A percentile compares a stretch with the other conserved stretches of the same genome.
phyloP scores from a whole-genome alignment of 176 grass and related monocot genomes.

The Panicum miliaceum region DNA sequence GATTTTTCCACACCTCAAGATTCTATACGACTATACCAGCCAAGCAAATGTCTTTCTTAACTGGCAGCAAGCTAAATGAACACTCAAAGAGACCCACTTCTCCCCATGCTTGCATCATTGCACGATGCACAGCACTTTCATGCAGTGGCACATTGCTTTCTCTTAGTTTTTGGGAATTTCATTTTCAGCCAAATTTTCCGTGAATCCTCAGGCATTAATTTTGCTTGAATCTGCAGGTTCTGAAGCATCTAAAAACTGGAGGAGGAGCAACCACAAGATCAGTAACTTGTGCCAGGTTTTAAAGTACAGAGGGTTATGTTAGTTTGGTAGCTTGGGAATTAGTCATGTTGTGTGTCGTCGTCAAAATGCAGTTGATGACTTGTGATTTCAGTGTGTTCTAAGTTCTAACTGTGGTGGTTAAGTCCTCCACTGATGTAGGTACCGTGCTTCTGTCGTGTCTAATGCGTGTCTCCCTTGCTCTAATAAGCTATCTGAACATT shows the following conservation, averaged over 20 bases:
- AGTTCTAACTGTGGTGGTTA: slow-evolving; percentile 19
- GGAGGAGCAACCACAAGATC: slow-evolving; percentile 4
- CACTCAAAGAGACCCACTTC: slow-evolving; percentile 20
- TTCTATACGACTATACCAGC: slow-evolving; percentile 14
- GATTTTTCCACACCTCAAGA: slow-evolving; percentile 29
- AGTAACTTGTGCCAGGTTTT: slow-evolving; percentile 14
- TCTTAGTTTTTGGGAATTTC: slow-evolving; percentile 1
- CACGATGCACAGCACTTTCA: slow-evolving; percentile 6
- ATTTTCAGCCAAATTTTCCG: neutral
- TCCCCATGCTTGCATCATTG: slow-evolving; percentile 41
- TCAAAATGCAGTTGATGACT: slow-evolving; percentile 22
- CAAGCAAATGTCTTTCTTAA: slow-evolving; percentile 28
- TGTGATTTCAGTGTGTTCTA: slow-evolving; percentile 15
- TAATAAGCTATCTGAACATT: slow-evolving; percentile 19
- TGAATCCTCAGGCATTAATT: neutral
- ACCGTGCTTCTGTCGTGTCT: slow-evolving; percentile 1
- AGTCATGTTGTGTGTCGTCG: slow-evolving; percentile 25
- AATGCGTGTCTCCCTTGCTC: slow-evolving; percentile 1
- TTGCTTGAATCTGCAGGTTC: slow-evolving; percentile 36
- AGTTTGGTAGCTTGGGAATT: slow-evolving; percentile 34
- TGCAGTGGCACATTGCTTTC: neutral
- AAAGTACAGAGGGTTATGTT: slow-evolving; percentile 13
- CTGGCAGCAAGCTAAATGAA: neutral
- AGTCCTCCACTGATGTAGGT: slow-evolving; percentile 33
- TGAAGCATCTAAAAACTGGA: slow-evolving; percentile 15